These are phyloP conservation scores for Exophiala dermatitidis DNA, from an alignment of 2,329 filamentous ascomycete genomes.

Conservation along the genomic window DNA sequence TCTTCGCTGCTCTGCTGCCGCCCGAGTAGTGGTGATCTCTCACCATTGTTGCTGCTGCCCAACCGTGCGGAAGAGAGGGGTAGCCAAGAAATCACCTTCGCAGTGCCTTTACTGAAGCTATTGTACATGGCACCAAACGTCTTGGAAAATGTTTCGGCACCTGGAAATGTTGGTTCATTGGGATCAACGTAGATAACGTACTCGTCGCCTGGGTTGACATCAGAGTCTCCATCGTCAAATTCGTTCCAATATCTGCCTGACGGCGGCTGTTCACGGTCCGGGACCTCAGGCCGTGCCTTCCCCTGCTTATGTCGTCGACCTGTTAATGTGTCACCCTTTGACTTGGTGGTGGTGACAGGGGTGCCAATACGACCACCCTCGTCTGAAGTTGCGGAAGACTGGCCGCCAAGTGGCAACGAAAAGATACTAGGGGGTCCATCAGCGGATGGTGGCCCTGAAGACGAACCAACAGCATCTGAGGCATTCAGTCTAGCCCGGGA, in stretches of 20 bases:
- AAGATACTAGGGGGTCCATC: conserved; percentile 28
- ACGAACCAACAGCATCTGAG: conserved; percentile 14
- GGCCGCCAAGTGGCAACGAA: conserved; percentile 21
- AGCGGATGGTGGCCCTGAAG: conserved; percentile 29
- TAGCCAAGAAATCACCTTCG: conserved; percentile 13
- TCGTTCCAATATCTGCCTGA: conserved; percentile 66
- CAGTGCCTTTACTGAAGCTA: conserved; percentile 46
- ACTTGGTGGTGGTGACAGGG: neutral
- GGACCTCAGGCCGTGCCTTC: conserved; percentile 16
- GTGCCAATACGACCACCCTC: conserved; percentile 8
- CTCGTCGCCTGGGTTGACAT: conserved; percentile 49
- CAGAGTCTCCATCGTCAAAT: conserved; percentile 69
- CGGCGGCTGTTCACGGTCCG: conserved; percentile 22
- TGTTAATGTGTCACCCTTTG: neutral
- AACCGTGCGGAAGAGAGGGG: neutral
- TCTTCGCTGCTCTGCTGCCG: conserved; percentile 8
- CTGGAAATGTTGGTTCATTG: conserved; percentile 56
- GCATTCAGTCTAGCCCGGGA: conserved; percentile 6
- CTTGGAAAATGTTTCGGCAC: conserved; percentile 53
- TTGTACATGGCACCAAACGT: conserved; percentile 46
- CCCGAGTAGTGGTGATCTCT: conserved; percentile 9
- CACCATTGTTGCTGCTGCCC: neutral
- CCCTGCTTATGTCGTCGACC: conserved; percentile 14
- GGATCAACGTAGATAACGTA: conserved; percentile 73
- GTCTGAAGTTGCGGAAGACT: conserved; percentile 30